These are phyloP conservation scores for Arthrobotrys iridis DNA, from an alignment of 2,329 filamentous ascomycete genomes.

Conservation along the genomic window DNA sequence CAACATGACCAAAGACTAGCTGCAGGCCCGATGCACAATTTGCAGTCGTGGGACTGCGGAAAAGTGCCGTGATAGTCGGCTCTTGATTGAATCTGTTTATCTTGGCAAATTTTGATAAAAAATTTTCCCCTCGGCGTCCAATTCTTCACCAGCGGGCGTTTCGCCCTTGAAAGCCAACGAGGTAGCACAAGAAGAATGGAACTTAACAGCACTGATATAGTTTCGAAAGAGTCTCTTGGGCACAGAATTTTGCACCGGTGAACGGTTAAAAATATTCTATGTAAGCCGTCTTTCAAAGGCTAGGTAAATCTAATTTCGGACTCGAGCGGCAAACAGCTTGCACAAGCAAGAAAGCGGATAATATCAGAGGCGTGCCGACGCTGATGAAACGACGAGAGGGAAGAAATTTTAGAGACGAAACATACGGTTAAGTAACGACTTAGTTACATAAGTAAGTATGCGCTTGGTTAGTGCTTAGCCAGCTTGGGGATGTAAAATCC, in stretches of 20 bases:
- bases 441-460: background rate
- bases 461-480: slow-evolving; percentile 20
- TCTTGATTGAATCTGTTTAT: slow-evolving; percentile 8
- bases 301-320: too few species aligned
- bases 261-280: too few species aligned
- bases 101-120: slow-evolving; percentile 17
- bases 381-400: background rate
- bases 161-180: too few species aligned
- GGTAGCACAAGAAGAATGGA: too few species aligned
- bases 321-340: background rate
- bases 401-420: background rate
- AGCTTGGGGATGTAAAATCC: slow-evolving; percentile 32
- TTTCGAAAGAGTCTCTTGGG: too few species aligned
- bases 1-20: slow-evolving; percentile 12
- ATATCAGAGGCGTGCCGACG: background rate
- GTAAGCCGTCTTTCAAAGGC: too few species aligned
- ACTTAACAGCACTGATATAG: too few species aligned
- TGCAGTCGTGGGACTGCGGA: slow-evolving; percentile 15
- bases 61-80: background rate
- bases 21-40: slow-evolving; percentile 6
- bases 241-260: too few species aligned
- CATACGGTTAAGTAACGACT: background rate
- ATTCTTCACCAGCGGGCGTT: too few species aligned
- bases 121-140: background rate
- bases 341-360: background rate